Base-by-base conservation (phyloP, 768 basidiomycete species). In the Fistulinella prunicolor region DNA sequence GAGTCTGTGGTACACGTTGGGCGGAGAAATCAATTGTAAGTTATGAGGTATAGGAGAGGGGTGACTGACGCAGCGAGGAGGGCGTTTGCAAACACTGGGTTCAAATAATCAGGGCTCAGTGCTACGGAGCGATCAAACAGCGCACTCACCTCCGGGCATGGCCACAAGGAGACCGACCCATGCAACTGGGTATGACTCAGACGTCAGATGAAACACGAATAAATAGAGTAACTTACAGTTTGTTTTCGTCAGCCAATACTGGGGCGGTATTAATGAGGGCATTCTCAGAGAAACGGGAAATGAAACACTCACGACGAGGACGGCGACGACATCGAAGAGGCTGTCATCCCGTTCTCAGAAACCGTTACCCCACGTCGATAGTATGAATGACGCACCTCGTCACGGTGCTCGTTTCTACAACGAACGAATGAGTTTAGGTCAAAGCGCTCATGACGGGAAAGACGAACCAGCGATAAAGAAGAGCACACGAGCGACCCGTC, bases 211-310 rank as follows among this genome's bases (percentile, higher is more conserved):
- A 6, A 4, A 36, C 17, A 10, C 6, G 10, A 26, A 26, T 10
- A 1, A 3, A 34, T 7, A 6, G 2, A 23, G 20, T 9, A 8
- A 37, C 53, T 41, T 24, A 61, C 59, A 9, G 29, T 50, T 50
- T 6, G 44, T 20, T 42, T 17, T 56, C 9, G 53, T 53, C 23
- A 47, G n/a, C 53, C 53, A 62, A 30, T 55, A 61, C 59, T 61
- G 16, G 4, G 17, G 39, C n/a, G 4, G 9, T 6, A 7, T 37
- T 28, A 34, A 17, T 12, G 13, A 13, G 7, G 13, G 12, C 4
- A 5, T 17, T 36, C 12, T n/a, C 28, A 23, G 12, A 6, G 5
- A 30, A 28, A 28, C n/a, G 3, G 16, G 29, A n/a, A 21, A 38
- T 3, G 17, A 9, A 35, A 37, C 16, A 47, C 59, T 30, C 45